Percentiles rank a stretch among this genome's conserved stretches.
Conservation (phyloP, 345 rosid genomes). For the Eucalyptus microcorys region DNA sequence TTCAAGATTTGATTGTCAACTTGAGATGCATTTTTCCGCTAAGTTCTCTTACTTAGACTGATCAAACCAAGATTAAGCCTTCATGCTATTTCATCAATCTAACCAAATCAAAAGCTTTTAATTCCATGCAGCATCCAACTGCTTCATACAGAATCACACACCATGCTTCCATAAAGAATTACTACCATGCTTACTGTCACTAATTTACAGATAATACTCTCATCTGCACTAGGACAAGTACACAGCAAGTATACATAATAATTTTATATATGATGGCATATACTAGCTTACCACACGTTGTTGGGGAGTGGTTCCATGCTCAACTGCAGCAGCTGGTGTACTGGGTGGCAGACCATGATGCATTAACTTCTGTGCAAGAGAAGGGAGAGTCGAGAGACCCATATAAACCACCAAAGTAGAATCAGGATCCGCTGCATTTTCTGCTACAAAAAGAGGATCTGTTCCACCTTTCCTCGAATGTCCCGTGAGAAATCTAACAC, state of each 20-base stretch:
- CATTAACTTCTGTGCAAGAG: slow-evolving; percentile 73
- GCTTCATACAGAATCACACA: background rate
- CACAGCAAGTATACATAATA: background rate
- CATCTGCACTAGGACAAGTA: background rate
- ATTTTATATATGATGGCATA: background rate
- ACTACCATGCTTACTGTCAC: background rate
- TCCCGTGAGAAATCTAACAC: slow-evolving; percentile 88
- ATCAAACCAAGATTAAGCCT: background rate
- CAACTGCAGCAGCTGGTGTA: slow-evolving; percentile 90
- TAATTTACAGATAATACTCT: background rate
- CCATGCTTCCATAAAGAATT: background rate
- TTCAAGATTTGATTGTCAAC: background rate
- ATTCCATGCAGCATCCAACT: background rate
- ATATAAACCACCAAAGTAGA: slow-evolving; percentile 91
- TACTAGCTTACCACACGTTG: slow-evolving; percentile 56
- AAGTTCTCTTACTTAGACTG: background rate
- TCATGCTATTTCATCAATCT: background rate
- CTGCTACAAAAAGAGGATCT: slow-evolving; percentile 76
- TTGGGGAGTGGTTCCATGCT: slow-evolving; percentile 76
- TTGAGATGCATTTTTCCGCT: background rate
- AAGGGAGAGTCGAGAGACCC: slow-evolving; percentile 92
- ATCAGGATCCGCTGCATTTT: slow-evolving; percentile 83
- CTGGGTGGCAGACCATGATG: slow-evolving; percentile 66
- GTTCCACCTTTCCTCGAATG: slow-evolving; percentile 88
- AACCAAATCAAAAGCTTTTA: background rate